Evolutionary conservation across 306 rosid genomes (phyloP), one percentile per base, ranked within the genome.

Genomic region (Vachellia pachyceras): DNA sequence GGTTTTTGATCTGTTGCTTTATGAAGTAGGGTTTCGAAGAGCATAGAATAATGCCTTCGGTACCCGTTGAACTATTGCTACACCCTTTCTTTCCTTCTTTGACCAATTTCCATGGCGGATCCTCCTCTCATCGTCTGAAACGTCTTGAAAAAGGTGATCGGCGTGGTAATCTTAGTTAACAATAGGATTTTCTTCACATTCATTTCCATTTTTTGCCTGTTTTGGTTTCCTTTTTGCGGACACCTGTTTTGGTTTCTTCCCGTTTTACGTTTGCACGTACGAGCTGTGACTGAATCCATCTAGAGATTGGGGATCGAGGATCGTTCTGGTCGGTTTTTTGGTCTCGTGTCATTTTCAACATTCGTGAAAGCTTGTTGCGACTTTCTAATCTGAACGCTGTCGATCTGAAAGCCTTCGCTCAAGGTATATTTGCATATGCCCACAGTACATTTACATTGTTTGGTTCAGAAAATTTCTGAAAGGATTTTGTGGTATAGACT

Each of bases 111-210:
- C 90, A 89, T 66, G 89, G 86, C 70, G 94, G 97, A 54, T 89
- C 94, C 1, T 89, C 88, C 44, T 80, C 86, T 83, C 90, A 87
- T 85, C 95, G 97, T 92, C 85, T 89, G 72, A 91, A 94, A 84
- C 89, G 77, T 86, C 92, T 92, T 13, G 87, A 89, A 75, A 91
- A 90, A 44, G 69, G 97, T 83, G 92, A 94, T 88, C 89, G 95
- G 81, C 98, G 97, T 76, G 97, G 95, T 87, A 94, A 88, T 91
- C 97, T 94, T 90, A 89, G 95, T 90, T 92, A 86, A 89, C 97
- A 72, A 83, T 69, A 63, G 77, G 86, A 33, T 50, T 76, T 72
- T 29, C 25, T 7, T 15, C 5, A 42, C 54, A 14, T 84, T 17
- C 50, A 25, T 20, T 47, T 35, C 46, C 10, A 6, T 22, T 73